These are phyloP conservation scores for Penicillium maclennaniae DNA, from an alignment of 495 filamentous ascomycete genomes.

Conservation along the genomic window DNA sequence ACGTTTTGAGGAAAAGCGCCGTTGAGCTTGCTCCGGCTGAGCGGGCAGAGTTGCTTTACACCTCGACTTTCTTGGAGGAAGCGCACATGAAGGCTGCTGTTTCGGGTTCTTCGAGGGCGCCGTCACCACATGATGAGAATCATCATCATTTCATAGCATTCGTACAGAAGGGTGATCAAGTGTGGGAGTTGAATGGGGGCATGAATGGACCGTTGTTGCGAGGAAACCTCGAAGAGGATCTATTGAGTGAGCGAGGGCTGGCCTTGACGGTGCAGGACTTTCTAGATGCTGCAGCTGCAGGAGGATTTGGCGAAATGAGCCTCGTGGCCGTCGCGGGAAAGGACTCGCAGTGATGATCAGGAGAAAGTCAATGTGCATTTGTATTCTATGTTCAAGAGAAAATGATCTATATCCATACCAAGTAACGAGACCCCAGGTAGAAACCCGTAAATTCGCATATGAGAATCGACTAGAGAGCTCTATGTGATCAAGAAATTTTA, in stretches of 20 bases:
- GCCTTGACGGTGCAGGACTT: constrained; percentile 61
- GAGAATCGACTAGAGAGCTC: neutral
- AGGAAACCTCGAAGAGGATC: constrained; percentile 66
- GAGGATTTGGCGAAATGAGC: constrained; percentile 59
- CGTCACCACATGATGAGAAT: constrained; percentile 57
- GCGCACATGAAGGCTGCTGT: constrained; percentile 68
- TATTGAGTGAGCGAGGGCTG: constrained; percentile 62
- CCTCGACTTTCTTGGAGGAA: constrained; percentile 59
- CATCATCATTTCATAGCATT: constrained; percentile 78
- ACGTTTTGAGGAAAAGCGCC: constrained; percentile 21
- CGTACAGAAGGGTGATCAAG: constrained; percentile 62
- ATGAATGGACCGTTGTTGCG: constrained; percentile 69
- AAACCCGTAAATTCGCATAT: neutral
- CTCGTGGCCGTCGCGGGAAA: constrained; percentile 48
- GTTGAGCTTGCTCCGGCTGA: constrained; percentile 36
- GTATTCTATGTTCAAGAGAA: neutral
- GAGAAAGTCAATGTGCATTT: neutral
- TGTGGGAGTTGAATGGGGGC: constrained; percentile 82
- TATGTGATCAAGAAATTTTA: neutral
- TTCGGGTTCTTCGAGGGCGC: constrained; percentile 63
- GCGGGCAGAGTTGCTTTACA: constrained; percentile 66
- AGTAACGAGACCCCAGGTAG: neutral
- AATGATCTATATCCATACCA: neutral
- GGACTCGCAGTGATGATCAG: neutral
- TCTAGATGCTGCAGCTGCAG: constrained; percentile 48